phyloP scores from a whole-genome alignment of 257 asterid genomes.

The Nyctanthes arbortristis region DNA sequence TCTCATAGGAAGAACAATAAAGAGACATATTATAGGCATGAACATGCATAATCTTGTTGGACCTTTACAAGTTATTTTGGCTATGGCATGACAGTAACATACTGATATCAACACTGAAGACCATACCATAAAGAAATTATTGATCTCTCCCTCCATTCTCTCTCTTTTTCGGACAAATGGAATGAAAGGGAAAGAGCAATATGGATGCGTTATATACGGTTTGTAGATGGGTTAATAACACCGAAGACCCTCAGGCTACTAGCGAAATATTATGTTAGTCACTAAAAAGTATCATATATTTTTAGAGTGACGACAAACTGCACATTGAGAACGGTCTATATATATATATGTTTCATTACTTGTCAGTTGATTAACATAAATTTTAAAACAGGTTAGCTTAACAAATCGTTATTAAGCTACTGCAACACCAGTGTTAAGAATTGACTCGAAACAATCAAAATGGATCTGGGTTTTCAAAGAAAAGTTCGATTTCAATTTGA shows the following conservation, averaged over 20 bases:
- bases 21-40: constrained; percentile 33
- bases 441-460: no score
- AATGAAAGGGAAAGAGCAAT: neutral
- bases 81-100: constrained; percentile 42
- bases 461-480: no score
- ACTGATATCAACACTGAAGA: constrained; percentile 22
- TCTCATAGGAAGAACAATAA: constrained; percentile 35
- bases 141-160: constrained; percentile 36
- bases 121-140: constrained; percentile 35
- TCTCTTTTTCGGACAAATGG: neutral
- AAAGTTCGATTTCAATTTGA: no score
- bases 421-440: no score
- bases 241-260: neutral
- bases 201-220: neutral
- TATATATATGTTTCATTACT: neutral
- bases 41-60: constrained; percentile 36
- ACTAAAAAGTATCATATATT: neutral
- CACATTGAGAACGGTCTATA: no score
- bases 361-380: no score
- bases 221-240: no score
- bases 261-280: neutral
- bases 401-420: no score
- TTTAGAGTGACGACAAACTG: neutral
- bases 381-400: no score
- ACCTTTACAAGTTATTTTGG: constrained; percentile 38